Conservation (phyloP, 192 early-diverging fungal species). For the Spizellomyces sp. region DNA sequence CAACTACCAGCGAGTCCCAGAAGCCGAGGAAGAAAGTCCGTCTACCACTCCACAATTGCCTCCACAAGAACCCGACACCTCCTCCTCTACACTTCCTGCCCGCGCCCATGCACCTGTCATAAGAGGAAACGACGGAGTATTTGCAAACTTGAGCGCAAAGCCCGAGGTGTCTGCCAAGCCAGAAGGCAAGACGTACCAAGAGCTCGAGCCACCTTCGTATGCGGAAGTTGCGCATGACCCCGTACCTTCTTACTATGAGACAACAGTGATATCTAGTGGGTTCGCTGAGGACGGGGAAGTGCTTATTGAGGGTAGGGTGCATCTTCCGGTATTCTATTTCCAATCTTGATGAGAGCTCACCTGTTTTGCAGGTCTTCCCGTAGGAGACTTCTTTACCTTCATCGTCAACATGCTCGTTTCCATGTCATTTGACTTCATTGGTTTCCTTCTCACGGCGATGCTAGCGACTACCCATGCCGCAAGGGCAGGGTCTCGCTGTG, state of each 20-base stretch:
- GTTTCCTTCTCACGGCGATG: conserved; percentile 88
- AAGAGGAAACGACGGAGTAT: conserved; percentile 47
- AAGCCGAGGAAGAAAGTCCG: too few relatives aligned
- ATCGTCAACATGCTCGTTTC: conserved; percentile 73
- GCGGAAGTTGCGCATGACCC: conserved; percentile 51
- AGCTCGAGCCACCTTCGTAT: conserved; percentile 63
- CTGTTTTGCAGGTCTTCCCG: conserved; percentile 68
- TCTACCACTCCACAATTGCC: too few relatives aligned
- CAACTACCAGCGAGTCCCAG: too few relatives aligned
- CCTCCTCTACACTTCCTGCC: too few relatives aligned
- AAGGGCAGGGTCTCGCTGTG: conserved; percentile 41
- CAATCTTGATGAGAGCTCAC: not conserved
- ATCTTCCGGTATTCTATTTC: not conserved
- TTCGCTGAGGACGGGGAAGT: conserved; percentile 78
- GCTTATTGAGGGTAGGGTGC: conserved; percentile 68
- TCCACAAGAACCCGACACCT: too few relatives aligned
- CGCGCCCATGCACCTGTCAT: too few relatives aligned
- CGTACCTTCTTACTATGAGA: conserved; percentile 74
- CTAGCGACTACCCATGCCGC: conserved; percentile 89
- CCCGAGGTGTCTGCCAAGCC: conserved; percentile 1
- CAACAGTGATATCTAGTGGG: conserved; percentile 67
- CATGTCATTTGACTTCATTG: conserved; percentile 50
- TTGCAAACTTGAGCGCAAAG: conserved; percentile 41
- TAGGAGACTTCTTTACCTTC: conserved; percentile 76
- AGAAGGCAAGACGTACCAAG: conserved; percentile 27